phyloP scores from a whole-genome alignment of 306 rosid genomes.

The Castanea crenata region DNA sequence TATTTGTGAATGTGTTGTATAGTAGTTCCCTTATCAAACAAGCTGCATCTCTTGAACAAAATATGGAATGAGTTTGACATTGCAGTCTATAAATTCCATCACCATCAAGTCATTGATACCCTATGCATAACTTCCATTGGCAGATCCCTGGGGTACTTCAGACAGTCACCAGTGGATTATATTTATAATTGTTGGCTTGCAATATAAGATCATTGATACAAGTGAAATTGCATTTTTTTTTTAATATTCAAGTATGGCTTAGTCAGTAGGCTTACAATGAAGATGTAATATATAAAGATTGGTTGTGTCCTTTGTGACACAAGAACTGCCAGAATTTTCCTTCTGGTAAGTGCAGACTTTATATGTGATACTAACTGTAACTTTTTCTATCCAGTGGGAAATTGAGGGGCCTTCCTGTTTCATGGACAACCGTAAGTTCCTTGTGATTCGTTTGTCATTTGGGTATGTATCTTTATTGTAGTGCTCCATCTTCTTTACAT shows the following conservation, averaged over 20 bases:
- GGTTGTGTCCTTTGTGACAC: not conserved
- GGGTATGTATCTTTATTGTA: constrained; percentile 46
- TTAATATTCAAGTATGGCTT: not conserved
- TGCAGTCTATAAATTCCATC: not conserved
- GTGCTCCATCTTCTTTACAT: not conserved
- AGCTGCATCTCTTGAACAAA: not conserved
- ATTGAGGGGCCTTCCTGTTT: constrained; percentile 77
- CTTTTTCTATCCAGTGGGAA: constrained; percentile 68
- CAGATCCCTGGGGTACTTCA: not conserved
- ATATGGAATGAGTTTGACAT: not conserved
- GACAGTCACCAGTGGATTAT: not conserved
- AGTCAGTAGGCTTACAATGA: not conserved
- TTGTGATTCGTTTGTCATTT: constrained; percentile 63
- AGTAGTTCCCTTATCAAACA: not conserved
- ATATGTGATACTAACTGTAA: constrained; percentile 5
- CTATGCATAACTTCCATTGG: not conserved
- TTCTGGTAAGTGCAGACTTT: not conserved
- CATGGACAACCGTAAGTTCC: constrained; percentile 60
- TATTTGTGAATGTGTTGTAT: too few species aligned
- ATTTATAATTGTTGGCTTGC: not conserved
- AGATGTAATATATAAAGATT: not conserved
- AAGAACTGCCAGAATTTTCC: not conserved
- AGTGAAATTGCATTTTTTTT: not conserved
- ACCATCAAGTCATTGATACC: not conserved
- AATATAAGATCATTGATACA: not conserved